Evolutionary conservation across 176 grass and related monocot species (phyloP).

Genomic region (Echinochloa phyllopogon): DNA sequence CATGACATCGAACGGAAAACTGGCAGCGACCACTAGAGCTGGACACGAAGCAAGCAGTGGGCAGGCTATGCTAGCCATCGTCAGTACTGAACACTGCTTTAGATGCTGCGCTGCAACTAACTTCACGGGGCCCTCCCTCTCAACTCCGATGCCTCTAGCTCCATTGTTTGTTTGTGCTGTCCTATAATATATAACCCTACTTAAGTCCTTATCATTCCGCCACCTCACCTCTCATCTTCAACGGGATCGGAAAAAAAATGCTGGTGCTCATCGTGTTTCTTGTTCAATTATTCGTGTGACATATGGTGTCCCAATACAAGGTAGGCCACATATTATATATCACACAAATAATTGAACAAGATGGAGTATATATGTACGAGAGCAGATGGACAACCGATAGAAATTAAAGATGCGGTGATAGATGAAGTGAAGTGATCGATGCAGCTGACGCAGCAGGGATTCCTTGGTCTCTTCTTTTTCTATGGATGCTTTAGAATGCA

Average conservation of each 20-base stretch:
- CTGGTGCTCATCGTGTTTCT: too few species aligned
- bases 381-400: too few species aligned
- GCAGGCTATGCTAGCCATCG: too few species aligned
- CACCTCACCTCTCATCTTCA: conserved; percentile 34
- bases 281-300: too few species aligned
- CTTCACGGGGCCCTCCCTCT: background rate
- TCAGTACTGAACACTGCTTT: background rate
- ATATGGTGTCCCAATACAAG: too few species aligned
- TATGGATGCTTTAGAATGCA: background rate
- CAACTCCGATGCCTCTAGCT: background rate
- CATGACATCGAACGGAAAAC: too few species aligned
- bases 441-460: background rate
- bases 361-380: too few species aligned
- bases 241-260: background rate
- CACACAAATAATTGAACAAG: too few species aligned
- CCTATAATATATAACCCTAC: background rate
- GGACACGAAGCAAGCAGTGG: background rate
- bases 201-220: background rate
- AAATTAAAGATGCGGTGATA: background rate
- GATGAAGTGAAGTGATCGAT: background rate
- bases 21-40: background rate
- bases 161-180: background rate
- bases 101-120: background rate
- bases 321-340: too few species aligned
- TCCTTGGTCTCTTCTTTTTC: background rate